Evolutionary conservation across 2,329 filamentous ascomycete genomes (phyloP), one percentile per base, ranked within the genome.

Genomic region (Aureobasidium namibiae): DNA sequence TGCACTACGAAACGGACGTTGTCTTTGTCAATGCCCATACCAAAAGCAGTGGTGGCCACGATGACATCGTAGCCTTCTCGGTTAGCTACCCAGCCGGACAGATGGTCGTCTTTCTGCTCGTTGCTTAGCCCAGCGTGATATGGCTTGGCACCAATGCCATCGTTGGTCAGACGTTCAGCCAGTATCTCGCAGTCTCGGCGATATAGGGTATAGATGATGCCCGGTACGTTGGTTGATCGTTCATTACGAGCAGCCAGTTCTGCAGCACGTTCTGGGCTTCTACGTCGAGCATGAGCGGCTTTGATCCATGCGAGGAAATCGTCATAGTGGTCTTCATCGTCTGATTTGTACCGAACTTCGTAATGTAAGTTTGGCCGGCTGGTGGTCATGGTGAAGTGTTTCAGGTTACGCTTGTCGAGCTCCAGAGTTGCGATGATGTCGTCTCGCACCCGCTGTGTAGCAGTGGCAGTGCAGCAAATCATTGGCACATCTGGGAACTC

Each of bases 1-100:
- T 97, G 92, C 1, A 94, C 85, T 1, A 97, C 92, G 67, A 96
- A 96, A 2, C 92, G 88, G 11, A 97, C 92, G 66, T 95, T 88
- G 56, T 94, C 85, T 72, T 96, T 96, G 73, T 97, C 92, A 64
- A 97, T 96, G 26, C 92, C 92, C 92, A 97, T 97, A 2, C 92
- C 92, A 67, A 97, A 97, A 0, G 92, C 92, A 13, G 90, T 97
- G 0, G 92, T 97, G 1, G 92, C 92, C 29, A 96, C 91, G 62
- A 97, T 92, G 50, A 97, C 85, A 39, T 57, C 54, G 42, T 57
- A 57, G 1, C 88, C 88, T 26, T 82, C 79, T 57, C 83, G 81
- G 69, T 90, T 88, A 58, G 80, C 79, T 46, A 91, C 85, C 89
- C 89, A 92, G 18, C 82, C 81, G 16, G 80, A 73, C 4, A 92